Base-by-base conservation (phyloP, 768 basidiomycete species). In the Pleurotus tuber-regium region DNA sequence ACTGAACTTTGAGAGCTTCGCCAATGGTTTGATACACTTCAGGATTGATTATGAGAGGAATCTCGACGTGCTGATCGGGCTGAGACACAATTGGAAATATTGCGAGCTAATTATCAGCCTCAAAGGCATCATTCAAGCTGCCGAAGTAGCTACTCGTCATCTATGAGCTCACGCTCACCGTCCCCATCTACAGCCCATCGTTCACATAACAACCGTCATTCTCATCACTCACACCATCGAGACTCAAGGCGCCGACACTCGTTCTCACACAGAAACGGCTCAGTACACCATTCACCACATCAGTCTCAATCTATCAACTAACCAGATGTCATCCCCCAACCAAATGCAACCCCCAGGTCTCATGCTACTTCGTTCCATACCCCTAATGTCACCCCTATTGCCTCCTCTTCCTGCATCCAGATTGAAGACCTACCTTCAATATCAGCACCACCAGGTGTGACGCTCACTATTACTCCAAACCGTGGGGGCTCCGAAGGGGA, bases 61-160 rank as follows among this genome's bases (percentile, higher is more conserved):
- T 16, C 2, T 8, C 40, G 19, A 4, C 16, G 40, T 18, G 40
- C 40, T 1, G 40, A 41, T 21, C n/a, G 23, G 40, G 40, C 40
- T 9, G 18, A 41, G 23, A 41, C 40, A 4, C 40, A 41, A 33
- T 47, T 47, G 44, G 40, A 36, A 26, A 33, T 33, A 21, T 46
- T 11, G 12, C 16, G 14, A 11, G 16, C 48, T 19, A n/a, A n/a
- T n/a, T 12, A 14, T 14, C 28, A 19, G 23, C 55, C 9, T n/a
- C n/a, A n/a, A 8, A 31, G 30, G 14, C 30, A 31, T 31, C 30
- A 14, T 14, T 31, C 30, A 31, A 7, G 30, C 30, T 14, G 30
- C 30, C 30, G 30, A 8, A 31, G 30, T 31, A 7, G 8, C 7
- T 31, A 7, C 14, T 14, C 30, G 8, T 31, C 30, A 8, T 31